phyloP scores from a whole-genome alignment of 2,329 filamentous ascomycete genomes.

The Nigrograna mackinnonii region DNA sequence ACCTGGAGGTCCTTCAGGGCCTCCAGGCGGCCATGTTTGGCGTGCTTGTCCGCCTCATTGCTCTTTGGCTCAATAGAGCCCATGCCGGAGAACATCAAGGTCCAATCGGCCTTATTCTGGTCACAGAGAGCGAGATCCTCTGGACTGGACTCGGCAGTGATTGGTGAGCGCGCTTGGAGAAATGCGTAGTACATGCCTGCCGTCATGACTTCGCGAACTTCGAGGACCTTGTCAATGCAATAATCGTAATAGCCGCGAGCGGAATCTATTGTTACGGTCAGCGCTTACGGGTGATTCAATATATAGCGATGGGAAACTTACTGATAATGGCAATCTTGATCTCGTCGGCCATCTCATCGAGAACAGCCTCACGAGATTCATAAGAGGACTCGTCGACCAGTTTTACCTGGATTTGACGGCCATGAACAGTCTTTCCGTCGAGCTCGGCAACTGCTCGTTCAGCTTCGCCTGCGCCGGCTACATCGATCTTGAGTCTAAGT shows the following conservation, averaged over 20 bases:
- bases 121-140: neutral
- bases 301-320: neutral
- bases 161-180: neutral
- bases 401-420: neutral
- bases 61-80: too few relatives aligned
- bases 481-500: neutral
- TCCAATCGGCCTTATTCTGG: neutral
- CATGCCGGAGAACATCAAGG: neutral
- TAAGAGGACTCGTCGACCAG: neutral
- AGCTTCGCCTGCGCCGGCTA: neutral
- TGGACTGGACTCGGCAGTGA: neutral
- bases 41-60: neutral
- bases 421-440: neutral
- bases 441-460: slow-evolving; percentile 1
- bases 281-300: neutral
- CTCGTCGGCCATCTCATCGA: neutral
- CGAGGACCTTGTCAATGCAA: neutral
- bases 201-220: slow-evolving; percentile 1
- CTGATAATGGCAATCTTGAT: neutral
- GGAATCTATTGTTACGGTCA: neutral
- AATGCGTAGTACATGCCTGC: slow-evolving; percentile 1
- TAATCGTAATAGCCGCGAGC: neutral
- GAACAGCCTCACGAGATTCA: neutral
- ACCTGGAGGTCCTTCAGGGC: neutral
- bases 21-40: neutral